Evolutionary conservation across 129 eudicot species (phyloP), one percentile per base, ranked within the genome.

Genomic region (Arctium lappa): DNA sequence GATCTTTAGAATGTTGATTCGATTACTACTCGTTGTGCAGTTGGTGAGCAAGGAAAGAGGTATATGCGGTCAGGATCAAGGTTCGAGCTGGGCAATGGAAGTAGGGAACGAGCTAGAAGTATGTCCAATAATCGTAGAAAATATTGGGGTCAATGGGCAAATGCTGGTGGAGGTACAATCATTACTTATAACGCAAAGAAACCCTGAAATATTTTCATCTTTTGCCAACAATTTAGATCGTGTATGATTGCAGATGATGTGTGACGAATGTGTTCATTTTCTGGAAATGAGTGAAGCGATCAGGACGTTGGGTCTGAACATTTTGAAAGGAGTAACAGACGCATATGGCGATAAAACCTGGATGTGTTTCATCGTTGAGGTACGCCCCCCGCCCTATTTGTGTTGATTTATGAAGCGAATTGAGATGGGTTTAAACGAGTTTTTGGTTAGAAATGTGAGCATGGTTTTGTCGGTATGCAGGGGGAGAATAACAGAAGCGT

Each of bases 71-170:
- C 72, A 85, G 37, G 93, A 86, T 39, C 97, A 92, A 11, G 98
- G 97, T 82, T 91, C 97, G 72, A 93, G 95, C 89, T 95, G 99
- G 98, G 98, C 94, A 38, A 90, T 95, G 88, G 99, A 93, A 94
- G 94, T 95, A 82, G 99, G 97, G 44, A 86, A 80, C 46, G 84
- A 86, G 32, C 73, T 84, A 37, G 87, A 90, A 83, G 85, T 87
- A 80, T 93, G 97, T 72, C 99, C 98, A 44, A 90, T 95, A 73
- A 83, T 87, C 29, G 99, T 95, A 69, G 95, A 95, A 88, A 91
- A 91, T 81, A 84, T 91, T 70, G 89, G 90, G 76, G 82, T 82
- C 82, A 84, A 89, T 27, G 98, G 98, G 81, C 97, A 93, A 88
- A 86, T 95, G 92, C 84, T 90, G 78, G 86, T 95, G 36, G 93